Conservation (phyloP, 73 alveolate species). For the Paramecium pentaurelia region DNA sequence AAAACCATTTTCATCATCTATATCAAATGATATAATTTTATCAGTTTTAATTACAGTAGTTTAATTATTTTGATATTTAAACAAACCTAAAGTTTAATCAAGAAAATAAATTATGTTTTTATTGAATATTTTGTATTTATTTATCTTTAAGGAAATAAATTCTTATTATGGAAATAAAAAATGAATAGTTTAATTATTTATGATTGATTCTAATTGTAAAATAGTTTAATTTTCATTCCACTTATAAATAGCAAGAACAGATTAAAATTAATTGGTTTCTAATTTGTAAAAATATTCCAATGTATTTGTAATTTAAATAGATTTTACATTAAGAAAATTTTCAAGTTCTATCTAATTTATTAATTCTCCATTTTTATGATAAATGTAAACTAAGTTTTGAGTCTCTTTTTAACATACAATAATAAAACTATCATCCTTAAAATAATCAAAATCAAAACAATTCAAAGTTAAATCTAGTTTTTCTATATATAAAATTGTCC, state of each 20-base stretch:
- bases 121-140: not conserved
- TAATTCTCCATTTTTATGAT: not conserved
- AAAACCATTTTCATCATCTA: not conserved
- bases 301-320: not conserved
- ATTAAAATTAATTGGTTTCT: not conserved
- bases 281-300: not conserved
- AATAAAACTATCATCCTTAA: not conserved
- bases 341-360: not conserved
- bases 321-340: not conserved
- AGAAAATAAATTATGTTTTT: not conserved
- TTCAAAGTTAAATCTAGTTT: not conserved
- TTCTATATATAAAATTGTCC: not conserved
- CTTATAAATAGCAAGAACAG: not conserved
- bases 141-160: not conserved
- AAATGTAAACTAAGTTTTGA: not conserved
- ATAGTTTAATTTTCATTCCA: not conserved
- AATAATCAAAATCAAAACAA: conserved; percentile 18
- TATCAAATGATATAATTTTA: not conserved
- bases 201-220: not conserved
- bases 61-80: not conserved
- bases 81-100: not conserved
- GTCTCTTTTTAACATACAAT: not conserved
- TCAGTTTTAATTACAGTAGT: not conserved
- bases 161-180: not conserved
- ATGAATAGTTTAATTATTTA: not conserved